Conservation (phyloP, 148 eudicot genomes). For the Polygonum maritimum region DNA sequence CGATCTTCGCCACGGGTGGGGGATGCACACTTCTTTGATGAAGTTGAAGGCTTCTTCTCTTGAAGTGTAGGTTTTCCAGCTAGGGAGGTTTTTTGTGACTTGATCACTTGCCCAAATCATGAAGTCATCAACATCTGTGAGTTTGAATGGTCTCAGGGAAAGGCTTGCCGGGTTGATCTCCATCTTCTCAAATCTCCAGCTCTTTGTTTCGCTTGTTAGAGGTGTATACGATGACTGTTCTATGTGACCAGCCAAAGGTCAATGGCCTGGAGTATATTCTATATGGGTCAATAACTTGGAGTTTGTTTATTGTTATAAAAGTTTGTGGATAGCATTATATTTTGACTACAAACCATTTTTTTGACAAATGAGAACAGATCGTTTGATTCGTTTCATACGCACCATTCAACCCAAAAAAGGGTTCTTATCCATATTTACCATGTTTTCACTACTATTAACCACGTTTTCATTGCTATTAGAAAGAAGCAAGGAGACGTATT, state of each 20-base stretch:
- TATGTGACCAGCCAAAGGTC: background rate
- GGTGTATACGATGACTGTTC: background rate
- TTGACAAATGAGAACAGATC: too few species aligned
- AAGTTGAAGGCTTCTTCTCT: background rate
- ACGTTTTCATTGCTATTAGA: too few species aligned
- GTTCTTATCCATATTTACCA: too few species aligned
- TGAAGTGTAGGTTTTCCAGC: slow-evolving; percentile 12
- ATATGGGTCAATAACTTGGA: background rate
- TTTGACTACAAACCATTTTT: too few species aligned
- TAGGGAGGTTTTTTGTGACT: slow-evolving; percentile 2
- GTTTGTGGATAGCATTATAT: background rate
- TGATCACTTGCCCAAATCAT: background rate
- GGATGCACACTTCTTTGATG: background rate
- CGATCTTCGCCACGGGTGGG: background rate
- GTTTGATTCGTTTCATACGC: too few species aligned
- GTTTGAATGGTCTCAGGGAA: background rate
- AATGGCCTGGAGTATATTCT: background rate
- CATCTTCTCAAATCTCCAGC: background rate
- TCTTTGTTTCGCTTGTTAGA: background rate
- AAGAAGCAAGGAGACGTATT: too few species aligned
- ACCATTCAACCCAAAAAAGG: too few species aligned
- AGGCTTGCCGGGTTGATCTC: background rate
- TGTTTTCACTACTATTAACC: too few species aligned
- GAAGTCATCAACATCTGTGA: background rate
- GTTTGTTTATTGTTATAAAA: background rate